Evolutionary conservation across 2,329 filamentous ascomycete genomes (phyloP).

Genomic region (Cordyceps cateniannulata): DNA sequence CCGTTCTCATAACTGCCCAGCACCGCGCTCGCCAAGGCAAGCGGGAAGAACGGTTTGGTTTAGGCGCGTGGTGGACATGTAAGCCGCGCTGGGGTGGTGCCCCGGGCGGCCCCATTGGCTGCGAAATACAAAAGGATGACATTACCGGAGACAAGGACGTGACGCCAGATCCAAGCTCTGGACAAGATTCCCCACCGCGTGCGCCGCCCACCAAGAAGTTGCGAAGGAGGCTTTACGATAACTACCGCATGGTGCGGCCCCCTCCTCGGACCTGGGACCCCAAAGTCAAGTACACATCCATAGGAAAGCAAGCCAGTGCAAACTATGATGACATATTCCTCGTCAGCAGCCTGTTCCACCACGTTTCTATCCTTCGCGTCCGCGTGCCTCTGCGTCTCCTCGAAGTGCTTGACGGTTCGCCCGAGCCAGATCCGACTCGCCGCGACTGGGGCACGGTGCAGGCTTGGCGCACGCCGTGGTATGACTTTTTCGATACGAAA

Average conservation of each 20-base stretch:
- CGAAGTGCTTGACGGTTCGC: conserved; percentile 43
- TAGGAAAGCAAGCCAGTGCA: conserved; percentile 42
- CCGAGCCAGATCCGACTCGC: conserved; percentile 25
- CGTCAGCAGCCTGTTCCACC: conserved; percentile 53
- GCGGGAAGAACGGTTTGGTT: conserved; percentile 49
- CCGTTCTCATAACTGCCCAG: conserved; percentile 56
- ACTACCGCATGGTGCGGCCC: conserved; percentile 55
- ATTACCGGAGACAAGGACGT: conserved; percentile 41
- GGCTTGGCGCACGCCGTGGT: conserved; percentile 55
- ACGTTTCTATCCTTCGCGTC: conserved; percentile 51
- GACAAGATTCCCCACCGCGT: conserved; percentile 17
- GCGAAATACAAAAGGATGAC: conserved; percentile 47
- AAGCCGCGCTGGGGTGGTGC: conserved; percentile 58
- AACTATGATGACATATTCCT: conserved; percentile 57
- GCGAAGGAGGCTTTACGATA: conserved; percentile 56
- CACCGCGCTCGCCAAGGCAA: conserved; percentile 54
- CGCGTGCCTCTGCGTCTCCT: conserved; percentile 51
- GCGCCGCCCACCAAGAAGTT: conserved; percentile 37
- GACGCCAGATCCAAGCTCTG: conserved; percentile 20
- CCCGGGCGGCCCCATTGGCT: conserved; percentile 54
- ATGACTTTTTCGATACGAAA: conserved; percentile 48
- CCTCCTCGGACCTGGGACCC: conserved; percentile 54
- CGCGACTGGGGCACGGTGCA: conserved; percentile 46
- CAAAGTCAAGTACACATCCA: conserved; percentile 50
- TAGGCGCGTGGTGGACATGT: conserved; percentile 56